phyloP scores from a whole-genome alignment of 192 early-diverging fungal species.

The Linnemannia elongata region DNA sequence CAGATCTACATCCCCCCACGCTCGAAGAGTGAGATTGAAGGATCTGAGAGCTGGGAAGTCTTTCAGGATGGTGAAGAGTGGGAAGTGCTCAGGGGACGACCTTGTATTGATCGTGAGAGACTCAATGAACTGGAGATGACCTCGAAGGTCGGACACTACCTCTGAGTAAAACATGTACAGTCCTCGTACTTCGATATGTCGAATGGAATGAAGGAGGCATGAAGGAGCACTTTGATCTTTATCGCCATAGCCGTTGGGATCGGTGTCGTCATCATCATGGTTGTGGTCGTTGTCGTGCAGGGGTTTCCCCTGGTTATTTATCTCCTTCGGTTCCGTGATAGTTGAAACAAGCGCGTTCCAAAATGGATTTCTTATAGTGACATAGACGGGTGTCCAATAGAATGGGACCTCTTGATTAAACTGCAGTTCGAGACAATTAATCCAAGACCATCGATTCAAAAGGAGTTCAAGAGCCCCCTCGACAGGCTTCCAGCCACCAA shows the following conservation, averaged over 20 bases:
- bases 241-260: not conserved
- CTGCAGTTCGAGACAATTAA: slow-evolving; percentile 9
- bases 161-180: not conserved
- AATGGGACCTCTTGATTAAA: not conserved
- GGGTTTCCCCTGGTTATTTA: not conserved
- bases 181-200: not conserved
- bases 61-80: slow-evolving; percentile 5
- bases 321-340: not conserved
- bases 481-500: slow-evolving; percentile 20
- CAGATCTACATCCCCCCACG: no score
- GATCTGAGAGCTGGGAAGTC: not conserved
- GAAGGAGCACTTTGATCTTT: not conserved
- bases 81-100: not conserved
- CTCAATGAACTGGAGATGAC: not conserved
- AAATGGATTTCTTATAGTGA: not conserved
- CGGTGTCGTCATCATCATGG: no score
- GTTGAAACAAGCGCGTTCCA: not conserved
- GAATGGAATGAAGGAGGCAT: not conserved
- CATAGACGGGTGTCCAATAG: no score
- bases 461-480: not conserved
- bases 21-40: not conserved
- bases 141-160: not conserved
- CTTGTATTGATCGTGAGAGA: not conserved
- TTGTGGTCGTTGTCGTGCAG: not conserved
- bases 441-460: not conserved